These are phyloP conservation scores for Glaciozyma antarctica DNA, from an alignment of 768 basidiomycete genomes.

Conservation along the genomic window DNA sequence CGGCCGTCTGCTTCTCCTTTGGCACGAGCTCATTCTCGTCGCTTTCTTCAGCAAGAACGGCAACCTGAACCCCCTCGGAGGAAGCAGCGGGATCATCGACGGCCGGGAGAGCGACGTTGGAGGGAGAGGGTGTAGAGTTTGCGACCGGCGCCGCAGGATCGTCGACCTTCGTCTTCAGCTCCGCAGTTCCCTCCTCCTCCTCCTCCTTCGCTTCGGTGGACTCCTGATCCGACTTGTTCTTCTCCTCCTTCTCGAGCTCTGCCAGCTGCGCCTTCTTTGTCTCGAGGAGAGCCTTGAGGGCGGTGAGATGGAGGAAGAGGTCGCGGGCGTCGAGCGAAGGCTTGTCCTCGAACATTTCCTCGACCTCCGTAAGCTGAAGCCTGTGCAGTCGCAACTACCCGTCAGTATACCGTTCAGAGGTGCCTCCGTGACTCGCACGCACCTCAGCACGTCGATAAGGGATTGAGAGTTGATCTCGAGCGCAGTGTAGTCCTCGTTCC, in stretches of 20 bases:
- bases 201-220: neutral
- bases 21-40: neutral
- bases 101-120: neutral
- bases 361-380: neutral
- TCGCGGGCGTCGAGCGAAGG: conserved; percentile 7
- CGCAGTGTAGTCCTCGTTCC: neutral
- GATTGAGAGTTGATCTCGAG: neutral
- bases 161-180: neutral
- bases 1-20: neutral
- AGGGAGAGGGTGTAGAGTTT: neutral
- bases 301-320: conserved; percentile 43
- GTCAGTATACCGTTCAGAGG: too few relatives aligned
- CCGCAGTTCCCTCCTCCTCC: neutral
- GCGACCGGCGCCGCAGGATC: neutral
- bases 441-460: conserved; percentile 1
- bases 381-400: neutral
- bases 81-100: neutral
- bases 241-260: neutral
- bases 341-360: conserved; percentile 15
- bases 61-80: neutral
- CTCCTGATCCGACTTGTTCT: neutral
- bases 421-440: too few relatives aligned
- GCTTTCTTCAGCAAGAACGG: neutral
- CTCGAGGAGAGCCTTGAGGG: conserved; percentile 44
- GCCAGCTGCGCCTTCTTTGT: conserved; percentile 33